Evolutionary conservation across 371 early-diverging fungal genomes (phyloP).

Genomic region (Synchytrium microbalum): DNA sequence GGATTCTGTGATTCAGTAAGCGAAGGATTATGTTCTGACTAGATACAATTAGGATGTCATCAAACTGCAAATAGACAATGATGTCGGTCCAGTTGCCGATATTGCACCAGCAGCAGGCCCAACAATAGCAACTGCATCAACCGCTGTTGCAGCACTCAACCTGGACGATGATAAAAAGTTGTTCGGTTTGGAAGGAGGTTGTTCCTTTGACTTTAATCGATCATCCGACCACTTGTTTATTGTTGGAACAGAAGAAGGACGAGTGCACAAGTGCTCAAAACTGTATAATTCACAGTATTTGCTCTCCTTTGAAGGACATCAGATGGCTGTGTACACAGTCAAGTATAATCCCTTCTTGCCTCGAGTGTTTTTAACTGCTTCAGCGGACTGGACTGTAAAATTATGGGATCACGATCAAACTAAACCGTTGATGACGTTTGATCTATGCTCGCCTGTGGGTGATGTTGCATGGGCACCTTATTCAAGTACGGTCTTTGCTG

Average conservation of each 20-base stretch:
- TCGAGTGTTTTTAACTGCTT: constrained; percentile 41
- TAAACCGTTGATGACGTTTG: constrained; percentile 44
- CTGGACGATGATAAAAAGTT: constrained; percentile 29
- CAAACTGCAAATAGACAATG: constrained; percentile 12
- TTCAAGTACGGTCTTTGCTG: constrained; percentile 49
- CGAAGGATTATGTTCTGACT: background rate
- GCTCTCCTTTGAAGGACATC: constrained; percentile 46
- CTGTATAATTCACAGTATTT: constrained; percentile 45
- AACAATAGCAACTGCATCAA: background rate
- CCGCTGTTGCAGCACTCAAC: constrained; percentile 1
- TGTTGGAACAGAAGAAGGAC: constrained; percentile 54
- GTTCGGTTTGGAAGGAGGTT: constrained; percentile 39
- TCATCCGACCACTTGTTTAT: constrained; percentile 43
- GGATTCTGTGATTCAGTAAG: background rate
- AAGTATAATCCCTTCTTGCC: constrained; percentile 45
- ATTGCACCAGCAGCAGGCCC: constrained; percentile 1
- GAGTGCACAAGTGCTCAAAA: constrained; percentile 49
- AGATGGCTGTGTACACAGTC: constrained; percentile 49
- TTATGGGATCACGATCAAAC: constrained; percentile 45
- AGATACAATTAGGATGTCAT: constrained; percentile 33
- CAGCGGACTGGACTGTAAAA: constrained; percentile 53
- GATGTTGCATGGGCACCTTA: constrained; percentile 53
- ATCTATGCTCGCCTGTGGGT: constrained; percentile 42
- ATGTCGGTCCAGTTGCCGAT: background rate
- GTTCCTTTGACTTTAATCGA: constrained; percentile 50